phyloP scores from a whole-genome alignment of 805 yeast genomes.

The Cyberlindnera americana region DNA sequence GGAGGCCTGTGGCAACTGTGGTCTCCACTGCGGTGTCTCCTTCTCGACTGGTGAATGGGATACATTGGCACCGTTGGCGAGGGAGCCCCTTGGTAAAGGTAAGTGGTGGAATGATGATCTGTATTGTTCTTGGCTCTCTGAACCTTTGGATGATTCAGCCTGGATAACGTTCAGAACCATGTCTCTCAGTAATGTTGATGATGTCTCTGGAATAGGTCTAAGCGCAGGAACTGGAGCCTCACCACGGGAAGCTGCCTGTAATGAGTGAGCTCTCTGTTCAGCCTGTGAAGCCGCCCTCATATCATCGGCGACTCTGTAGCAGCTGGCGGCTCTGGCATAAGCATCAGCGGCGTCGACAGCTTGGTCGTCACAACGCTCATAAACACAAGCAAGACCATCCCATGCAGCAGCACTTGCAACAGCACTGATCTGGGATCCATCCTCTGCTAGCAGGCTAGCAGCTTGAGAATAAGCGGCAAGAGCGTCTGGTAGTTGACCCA shows the following conservation, averaged over 20 bases:
- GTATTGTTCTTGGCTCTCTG: conserved; percentile 14
- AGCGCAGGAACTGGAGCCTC: conserved; percentile 43
- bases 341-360: conserved; percentile 59
- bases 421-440: conserved; percentile 36
- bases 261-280: conserved; percentile 41
- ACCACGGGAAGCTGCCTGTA: conserved; percentile 40
- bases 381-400: conserved; percentile 62
- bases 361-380: conserved; percentile 61
- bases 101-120: conserved; percentile 25
- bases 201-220: conserved; percentile 47
- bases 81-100: conserved; percentile 25
- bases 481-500: conserved; percentile 62
- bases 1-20: conserved; percentile 3
- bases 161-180: conserved; percentile 23
- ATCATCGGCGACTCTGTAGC: conserved; percentile 47
- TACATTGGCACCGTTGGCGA: conserved; percentile 7
- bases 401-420: conserved; percentile 52
- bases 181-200: conserved; percentile 32
- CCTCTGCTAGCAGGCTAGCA: conserved; percentile 47
- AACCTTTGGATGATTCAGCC: conserved; percentile 1
- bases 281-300: conserved; percentile 37
- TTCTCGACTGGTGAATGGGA: conserved; percentile 17
- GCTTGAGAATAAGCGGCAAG: conserved; percentile 68
- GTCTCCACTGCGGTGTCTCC: conserved; percentile 13
- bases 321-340: conserved; percentile 46